Base-by-base conservation (phyloP, 352 stramenopile species). In the Globisporangium carolinianum region DNA sequence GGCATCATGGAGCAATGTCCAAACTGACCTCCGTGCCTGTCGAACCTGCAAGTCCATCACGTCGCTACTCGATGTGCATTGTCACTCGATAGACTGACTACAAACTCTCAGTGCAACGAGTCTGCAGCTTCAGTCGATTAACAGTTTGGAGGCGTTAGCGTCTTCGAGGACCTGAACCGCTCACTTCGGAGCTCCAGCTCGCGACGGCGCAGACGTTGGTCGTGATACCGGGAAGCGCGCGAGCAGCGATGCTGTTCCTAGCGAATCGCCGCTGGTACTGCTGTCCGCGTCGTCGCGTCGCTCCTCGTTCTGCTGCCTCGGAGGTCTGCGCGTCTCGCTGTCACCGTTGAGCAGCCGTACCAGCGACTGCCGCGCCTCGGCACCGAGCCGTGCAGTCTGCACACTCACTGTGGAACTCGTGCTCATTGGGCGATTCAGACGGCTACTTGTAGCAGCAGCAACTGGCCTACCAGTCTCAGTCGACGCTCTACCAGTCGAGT, bases 141-240 rank as follows among this genome's bases (percentile, higher is more conserved):
- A 12, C 39, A 43, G 39, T 43, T 12, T 43, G 39, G 39, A 12
- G 39, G 39, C 39, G 11, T 12, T 12, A 43, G 39, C 6, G 11
- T 43, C 39, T 12, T 43, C 7, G 39, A 12, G 39, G 39, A 7
- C 7, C 39, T 43, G 39, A 7, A 12, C 11, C 39, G 2, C 39
- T 7, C 39, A 12, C 6, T 43, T 12, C 11, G 6, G 39, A 7
- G 39, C 11, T 24, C 24, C 24, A 24, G 39, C 39, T 43, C 36
- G 51, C 11, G 51, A 68, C 5, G 62, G 51, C 14, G 62, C 62
- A 10, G 62, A 65, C 45, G 57, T 64, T 24, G 62, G 62, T 11
- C 62, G 24, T 8, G 62, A 63, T 8, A 47, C 18, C 15, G 62
- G 54, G 42, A 68, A 65, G 45, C 45, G 55, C 15, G 51, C 57